phyloP scores from a whole-genome alignment of 495 filamentous ascomycete genomes.

The Penicillium flavigenum region DNA sequence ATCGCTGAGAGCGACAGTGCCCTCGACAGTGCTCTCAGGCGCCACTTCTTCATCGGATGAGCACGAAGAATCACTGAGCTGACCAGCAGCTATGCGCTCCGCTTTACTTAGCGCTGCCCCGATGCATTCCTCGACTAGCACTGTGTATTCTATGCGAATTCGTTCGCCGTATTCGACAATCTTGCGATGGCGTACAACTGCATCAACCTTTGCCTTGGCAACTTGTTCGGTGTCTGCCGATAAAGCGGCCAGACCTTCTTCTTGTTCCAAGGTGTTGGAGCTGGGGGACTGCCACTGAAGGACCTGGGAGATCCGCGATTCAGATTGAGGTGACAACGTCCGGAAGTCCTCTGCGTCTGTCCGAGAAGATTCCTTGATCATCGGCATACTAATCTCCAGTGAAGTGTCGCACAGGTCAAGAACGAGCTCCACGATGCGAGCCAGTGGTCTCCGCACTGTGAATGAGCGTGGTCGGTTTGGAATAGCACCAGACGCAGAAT shows the following conservation, averaged over 20 bases:
- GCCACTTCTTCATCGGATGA: constrained; percentile 50
- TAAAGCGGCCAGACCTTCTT: constrained; percentile 83
- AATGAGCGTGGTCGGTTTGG: constrained; percentile 79
- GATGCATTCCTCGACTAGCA: constrained; percentile 92
- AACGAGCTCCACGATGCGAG: constrained; percentile 89
- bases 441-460: constrained; percentile 81
- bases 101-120: constrained; percentile 89
- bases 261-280: constrained; percentile 88
- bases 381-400: constrained; percentile 88
- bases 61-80: constrained; percentile 75
- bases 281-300: constrained; percentile 93
- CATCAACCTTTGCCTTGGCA: constrained; percentile 84
- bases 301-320: constrained; percentile 88
- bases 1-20: not conserved
- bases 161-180: constrained; percentile 96
- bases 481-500: constrained; percentile 67
- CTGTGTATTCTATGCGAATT: constrained; percentile 87
- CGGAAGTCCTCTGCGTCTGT: constrained; percentile 70
- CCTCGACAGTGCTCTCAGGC: constrained; percentile 25
- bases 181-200: constrained; percentile 82
- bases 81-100: constrained; percentile 78
- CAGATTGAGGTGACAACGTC: constrained; percentile 91
- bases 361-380: constrained; percentile 73
- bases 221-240: constrained; percentile 84
- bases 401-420: constrained; percentile 95